Base-by-base conservation (phyloP, 1,284 basidiomycete genomes). In the Tilletia walkeri region DNA sequence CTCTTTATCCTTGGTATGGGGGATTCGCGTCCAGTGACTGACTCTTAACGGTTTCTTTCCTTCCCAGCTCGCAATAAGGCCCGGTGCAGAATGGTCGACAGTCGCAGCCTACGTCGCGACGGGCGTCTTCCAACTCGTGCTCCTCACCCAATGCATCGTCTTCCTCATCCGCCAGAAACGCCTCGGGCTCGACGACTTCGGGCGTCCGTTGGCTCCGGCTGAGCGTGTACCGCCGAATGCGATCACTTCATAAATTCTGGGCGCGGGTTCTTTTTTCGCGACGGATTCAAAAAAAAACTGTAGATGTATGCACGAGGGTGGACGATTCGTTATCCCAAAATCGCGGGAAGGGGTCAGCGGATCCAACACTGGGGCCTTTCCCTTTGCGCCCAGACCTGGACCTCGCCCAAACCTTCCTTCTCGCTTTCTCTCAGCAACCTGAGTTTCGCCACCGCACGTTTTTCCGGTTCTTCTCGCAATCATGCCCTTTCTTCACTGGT, bases 111-210 rank as follows among this genome's bases (percentile, higher is more conserved):
- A 91, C 80, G 90, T 91, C 12, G 90, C 94, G 48, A 90, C 94
- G 0, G 94, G 93, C 5, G 82, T 90, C 20, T 90, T 98, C 87
- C 96, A 99, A 84, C 89, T 89, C 1, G 86, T 87, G 20, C 88
- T 99, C 4, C 87, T 99, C 65, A 84, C 86, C 71, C 83, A 85
- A 38, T 85, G 85, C 71, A 54, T 85, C 10, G 68, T 72, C 2
- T 86, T 82, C 82, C 82, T 80, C 68, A 69, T 84, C 59, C 76
- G 84, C 6, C 94, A 97, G 82, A 86, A 84, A 65, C 85, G 86
- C 30, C 87, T 93, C 3, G 89, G 89, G n/a, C 88, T 98, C 68
- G 94, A 99, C 82, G 95, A 98, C 84, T 99, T 95, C 80, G 95
- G 96, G 0, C 86, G 88, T 48, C 88, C 90, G 0, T 81, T 92